These are phyloP conservation scores for Dothiorella sarmentorum DNA, from an alignment of 2,329 filamentous ascomycete species.

Conservation along the genomic window DNA sequence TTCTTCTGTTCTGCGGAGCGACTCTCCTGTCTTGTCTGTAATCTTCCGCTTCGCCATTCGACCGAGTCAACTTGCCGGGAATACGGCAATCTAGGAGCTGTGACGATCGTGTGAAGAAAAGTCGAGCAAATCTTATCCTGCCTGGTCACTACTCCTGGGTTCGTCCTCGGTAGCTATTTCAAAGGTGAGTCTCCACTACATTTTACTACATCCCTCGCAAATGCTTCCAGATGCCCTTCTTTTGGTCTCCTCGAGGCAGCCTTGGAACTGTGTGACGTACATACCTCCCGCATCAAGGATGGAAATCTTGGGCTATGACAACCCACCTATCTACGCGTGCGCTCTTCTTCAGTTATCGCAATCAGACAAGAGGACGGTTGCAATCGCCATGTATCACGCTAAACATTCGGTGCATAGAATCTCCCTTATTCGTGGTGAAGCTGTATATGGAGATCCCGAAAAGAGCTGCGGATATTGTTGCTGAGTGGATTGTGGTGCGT, in stretches of 20 bases:
- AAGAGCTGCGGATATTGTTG: neutral
- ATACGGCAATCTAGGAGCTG: neutral
- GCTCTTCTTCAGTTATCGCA: neutral
- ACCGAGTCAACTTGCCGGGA: neutral
- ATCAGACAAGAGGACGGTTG: neutral
- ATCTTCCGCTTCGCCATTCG: neutral
- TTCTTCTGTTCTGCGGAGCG: neutral
- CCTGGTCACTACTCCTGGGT: neutral
- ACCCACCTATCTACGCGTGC: neutral
- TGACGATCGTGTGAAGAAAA: neutral
- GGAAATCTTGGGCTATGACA: neutral
- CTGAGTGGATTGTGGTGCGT: neutral
- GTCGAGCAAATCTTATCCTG: neutral
- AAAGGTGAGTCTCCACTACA: slow-evolving; percentile 2
- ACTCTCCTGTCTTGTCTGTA: neutral
- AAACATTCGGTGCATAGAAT: neutral
- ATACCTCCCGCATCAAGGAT: neutral
- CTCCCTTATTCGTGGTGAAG: neutral
- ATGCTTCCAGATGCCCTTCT: no score
- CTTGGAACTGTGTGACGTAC: no score
- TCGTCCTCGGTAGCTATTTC: neutral
- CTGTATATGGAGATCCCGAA: neutral
- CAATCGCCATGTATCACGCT: neutral
- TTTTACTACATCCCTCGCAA: no score
- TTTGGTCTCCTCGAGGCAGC: no score